Evolutionary conservation across 2,329 filamentous ascomycete species (phyloP).

Genomic region (Leptographium galeiforme): DNA sequence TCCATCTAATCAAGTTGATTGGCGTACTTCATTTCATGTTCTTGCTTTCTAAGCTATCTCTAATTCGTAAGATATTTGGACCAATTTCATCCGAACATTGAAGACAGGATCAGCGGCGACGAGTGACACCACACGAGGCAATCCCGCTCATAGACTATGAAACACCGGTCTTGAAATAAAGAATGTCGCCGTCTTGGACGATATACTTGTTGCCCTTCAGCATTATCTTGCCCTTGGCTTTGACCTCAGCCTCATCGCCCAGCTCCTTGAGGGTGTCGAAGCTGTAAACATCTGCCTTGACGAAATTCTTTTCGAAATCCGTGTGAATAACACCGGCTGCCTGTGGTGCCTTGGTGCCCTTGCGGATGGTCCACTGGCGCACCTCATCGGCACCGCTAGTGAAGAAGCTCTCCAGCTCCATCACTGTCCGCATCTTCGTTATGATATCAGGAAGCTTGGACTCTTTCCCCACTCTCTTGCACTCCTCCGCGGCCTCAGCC

Average conservation of each 20-base stretch:
- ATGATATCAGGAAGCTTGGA: slow-evolving; percentile 88
- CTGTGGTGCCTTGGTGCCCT: slow-evolving; percentile 92
- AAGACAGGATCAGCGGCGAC: no score
- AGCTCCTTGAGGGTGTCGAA: slow-evolving; percentile 68
- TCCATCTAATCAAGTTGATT: no score
- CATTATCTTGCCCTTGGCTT: slow-evolving; percentile 86
- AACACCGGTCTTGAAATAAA: slow-evolving; percentile 83
- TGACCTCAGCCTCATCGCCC: slow-evolving; percentile 78
- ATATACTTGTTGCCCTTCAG: slow-evolving; percentile 98
- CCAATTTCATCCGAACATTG: not conserved
- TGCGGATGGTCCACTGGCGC: slow-evolving; percentile 94
- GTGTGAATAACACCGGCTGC: slow-evolving; percentile 96
- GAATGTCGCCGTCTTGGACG: slow-evolving; percentile 66
- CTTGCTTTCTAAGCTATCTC: not conserved
- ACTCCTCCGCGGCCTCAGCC: slow-evolving; percentile 66
- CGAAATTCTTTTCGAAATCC: slow-evolving; percentile 99
- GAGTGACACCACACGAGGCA: not conserved
- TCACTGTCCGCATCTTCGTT: slow-evolving; percentile 77
- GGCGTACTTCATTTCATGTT: not conserved
- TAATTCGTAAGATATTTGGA: not conserved
- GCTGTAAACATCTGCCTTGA: slow-evolving; percentile 92
- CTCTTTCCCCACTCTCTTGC: slow-evolving; percentile 75
- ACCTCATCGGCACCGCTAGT: slow-evolving; percentile 93
- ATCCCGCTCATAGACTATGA: not conserved
- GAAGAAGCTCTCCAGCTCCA: slow-evolving; percentile 93